These are phyloP conservation scores for Clitocybe nebularis DNA, from an alignment of 1,284 basidiomycete species.

Conservation along the genomic window DNA sequence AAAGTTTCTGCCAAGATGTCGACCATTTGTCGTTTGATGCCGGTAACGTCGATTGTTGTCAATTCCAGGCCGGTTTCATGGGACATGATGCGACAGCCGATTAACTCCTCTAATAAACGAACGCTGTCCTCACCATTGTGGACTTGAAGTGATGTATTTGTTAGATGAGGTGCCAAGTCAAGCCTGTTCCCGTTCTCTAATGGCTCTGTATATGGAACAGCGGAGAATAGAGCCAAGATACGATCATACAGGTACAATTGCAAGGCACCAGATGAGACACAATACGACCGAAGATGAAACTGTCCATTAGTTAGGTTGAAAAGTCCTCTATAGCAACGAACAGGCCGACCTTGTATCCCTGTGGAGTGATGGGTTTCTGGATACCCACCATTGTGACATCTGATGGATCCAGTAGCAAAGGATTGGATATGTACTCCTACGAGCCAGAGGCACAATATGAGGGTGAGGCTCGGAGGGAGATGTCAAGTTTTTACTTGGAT, in stretches of 20 bases:
- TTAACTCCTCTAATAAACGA: slow-evolving; percentile 73
- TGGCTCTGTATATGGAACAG: slow-evolving; percentile 57
- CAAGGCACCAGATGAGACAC: slow-evolving; percentile 80
- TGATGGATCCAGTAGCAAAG: slow-evolving; percentile 74
- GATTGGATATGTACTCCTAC: slow-evolving; percentile 80
- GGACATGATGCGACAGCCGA: slow-evolving; percentile 58
- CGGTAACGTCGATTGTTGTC: slow-evolving; percentile 44
- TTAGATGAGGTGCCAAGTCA: slow-evolving; percentile 82
- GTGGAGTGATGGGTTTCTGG: slow-evolving; percentile 25
- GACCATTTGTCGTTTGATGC: slow-evolving; percentile 61
- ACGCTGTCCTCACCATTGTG: slow-evolving; percentile 66
- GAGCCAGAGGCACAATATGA: slow-evolving; percentile 4
- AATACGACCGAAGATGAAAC: slow-evolving; percentile 96
- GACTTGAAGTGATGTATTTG: slow-evolving; percentile 92
- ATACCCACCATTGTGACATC: slow-evolving; percentile 33
- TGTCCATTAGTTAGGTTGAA: slow-evolving; percentile 26
- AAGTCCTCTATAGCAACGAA: slow-evolving; percentile 9
- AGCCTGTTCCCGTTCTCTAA: slow-evolving; percentile 22
- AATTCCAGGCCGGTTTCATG: slow-evolving; percentile 19
- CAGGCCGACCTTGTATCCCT: slow-evolving; percentile 64
- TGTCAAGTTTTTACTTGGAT: slow-evolving; percentile 66
- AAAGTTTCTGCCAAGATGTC: slow-evolving; percentile 78
- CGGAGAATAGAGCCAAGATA: slow-evolving; percentile 85
- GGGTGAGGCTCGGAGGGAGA: background rate
- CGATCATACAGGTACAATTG: slow-evolving; percentile 78